A percentile compares a stretch with the other conserved stretches of the same genome.
These are phyloP conservation scores for button mushroom (Agaricus bisporus) DNA, from an alignment of 768 basidiomycete species.

Conservation along the genomic window DNA sequence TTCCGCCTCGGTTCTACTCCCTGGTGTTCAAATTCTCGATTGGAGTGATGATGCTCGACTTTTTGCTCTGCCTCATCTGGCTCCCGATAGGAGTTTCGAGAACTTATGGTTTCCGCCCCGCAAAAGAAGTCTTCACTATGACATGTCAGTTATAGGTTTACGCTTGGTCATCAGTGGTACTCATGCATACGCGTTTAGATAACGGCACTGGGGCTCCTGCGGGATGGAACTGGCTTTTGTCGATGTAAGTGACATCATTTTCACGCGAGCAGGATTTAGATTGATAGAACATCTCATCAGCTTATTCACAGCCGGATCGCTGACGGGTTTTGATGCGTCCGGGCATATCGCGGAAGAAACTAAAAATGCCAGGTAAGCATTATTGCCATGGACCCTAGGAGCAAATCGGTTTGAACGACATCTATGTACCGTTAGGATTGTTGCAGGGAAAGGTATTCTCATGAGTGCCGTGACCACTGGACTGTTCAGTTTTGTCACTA, in stretches of 20 bases:
- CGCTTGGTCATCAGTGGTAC: too few species aligned
- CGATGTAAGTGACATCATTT: conserved; percentile 45
- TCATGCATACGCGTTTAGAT: too few species aligned
- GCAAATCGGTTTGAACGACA: too few species aligned
- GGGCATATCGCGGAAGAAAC: conserved; percentile 89
- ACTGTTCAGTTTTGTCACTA: conserved; percentile 69
- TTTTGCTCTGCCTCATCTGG: conserved; percentile 86
- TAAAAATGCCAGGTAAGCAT: conserved; percentile 60
- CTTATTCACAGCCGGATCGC: conserved; percentile 79
- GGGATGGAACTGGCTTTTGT: conserved; percentile 90
- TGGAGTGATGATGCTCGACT: conserved; percentile 75
- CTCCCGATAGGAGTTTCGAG: conserved; percentile 85
- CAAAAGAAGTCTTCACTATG: conserved; percentile 77
- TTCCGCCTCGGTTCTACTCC: conserved; percentile 74
- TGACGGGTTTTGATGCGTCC: conserved; percentile 89
- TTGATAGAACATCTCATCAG: conserved; percentile 26
- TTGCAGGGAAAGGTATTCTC: conserved; percentile 80
- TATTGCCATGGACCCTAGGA: background rate
- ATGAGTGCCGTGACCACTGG: conserved; percentile 74
- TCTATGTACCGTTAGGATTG: conserved; percentile 37
- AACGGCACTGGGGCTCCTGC: conserved; percentile 75
- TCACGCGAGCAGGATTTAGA: background rate
- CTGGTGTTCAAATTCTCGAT: conserved; percentile 73
- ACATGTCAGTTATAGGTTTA: conserved; percentile 48
- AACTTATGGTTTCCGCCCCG: conserved; percentile 85